phyloP scores from a whole-genome alignment of 352 stramenopile genomes.

The Pythium guiyangense region DNA sequence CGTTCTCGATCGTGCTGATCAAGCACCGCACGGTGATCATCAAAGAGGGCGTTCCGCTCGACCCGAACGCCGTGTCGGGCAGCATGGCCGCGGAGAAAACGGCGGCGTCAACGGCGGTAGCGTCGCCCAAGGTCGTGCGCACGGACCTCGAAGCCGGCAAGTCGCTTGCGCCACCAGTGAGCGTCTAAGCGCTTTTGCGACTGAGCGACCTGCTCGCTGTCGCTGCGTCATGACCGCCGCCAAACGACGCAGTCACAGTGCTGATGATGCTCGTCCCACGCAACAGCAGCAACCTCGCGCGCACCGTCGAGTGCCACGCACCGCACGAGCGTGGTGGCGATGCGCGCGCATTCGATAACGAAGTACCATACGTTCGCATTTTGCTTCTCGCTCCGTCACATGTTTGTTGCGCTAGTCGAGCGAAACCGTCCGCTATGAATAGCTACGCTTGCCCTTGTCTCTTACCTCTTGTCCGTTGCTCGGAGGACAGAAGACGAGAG shows the following conservation, averaged over 20 bases:
- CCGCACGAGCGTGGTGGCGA: neutral
- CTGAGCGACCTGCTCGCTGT: no score
- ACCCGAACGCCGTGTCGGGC: constrained; percentile 22
- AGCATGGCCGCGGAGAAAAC: constrained; percentile 46
- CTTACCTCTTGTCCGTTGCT: no score
- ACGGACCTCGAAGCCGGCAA: constrained; percentile 58
- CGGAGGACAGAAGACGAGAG: no score
- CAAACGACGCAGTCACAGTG: neutral
- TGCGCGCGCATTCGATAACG: neutral
- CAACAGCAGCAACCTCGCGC: neutral
- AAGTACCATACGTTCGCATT: neutral
- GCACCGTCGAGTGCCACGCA: neutral
- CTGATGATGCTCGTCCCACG: neutral
- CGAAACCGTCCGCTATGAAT: no score
- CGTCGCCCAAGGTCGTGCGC: constrained; percentile 62
- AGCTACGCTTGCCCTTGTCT: no score
- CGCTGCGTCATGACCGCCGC: neutral
- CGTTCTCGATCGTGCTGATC: constrained; percentile 63
- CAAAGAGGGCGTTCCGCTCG: constrained; percentile 53
- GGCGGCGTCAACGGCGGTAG: constrained; percentile 20
- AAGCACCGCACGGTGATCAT: constrained; percentile 82
- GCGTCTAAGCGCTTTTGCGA: constrained; percentile 32
- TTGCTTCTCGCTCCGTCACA: no score
- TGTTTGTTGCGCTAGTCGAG: no score
- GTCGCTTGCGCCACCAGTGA: constrained; percentile 58